These are phyloP conservation scores for Lobosporangium transversale DNA, from an alignment of 192 early-diverging fungal species.

Conservation along the genomic window DNA sequence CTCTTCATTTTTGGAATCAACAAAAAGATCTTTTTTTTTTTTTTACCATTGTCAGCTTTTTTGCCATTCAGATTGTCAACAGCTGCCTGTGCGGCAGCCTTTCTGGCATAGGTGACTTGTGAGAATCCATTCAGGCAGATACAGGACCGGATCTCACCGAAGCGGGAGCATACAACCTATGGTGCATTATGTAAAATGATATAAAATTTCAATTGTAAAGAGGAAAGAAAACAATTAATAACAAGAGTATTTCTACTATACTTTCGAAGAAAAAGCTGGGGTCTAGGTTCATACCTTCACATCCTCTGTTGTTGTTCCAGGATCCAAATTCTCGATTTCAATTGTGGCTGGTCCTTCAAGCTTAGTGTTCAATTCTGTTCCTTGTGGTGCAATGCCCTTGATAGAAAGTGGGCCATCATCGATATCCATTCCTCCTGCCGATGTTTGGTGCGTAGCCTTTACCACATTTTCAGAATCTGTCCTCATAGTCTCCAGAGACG, in stretches of 20 bases:
- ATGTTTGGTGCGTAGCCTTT: background rate
- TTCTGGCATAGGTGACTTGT: constrained; percentile 42
- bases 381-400: constrained; percentile 9
- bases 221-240: background rate
- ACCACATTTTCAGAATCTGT: background rate
- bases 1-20: no score
- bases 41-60: constrained; percentile 38
- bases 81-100: constrained; percentile 31
- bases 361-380: background rate
- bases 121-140: constrained; percentile 38
- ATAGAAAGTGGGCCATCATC: constrained; percentile 14
- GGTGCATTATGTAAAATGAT: background rate
- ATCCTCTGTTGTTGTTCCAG: constrained; percentile 48
- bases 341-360: constrained; percentile 26
- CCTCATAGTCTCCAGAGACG: background rate
- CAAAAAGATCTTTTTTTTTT: background rate
- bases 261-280: no score
- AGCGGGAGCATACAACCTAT: constrained; percentile 45
- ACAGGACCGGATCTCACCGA: constrained; percentile 45
- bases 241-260: background rate
- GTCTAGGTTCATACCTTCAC: constrained; percentile 20
- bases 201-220: background rate
- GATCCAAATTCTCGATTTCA: constrained; percentile 47
- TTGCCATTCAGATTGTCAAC: constrained; percentile 40
- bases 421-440: constrained; percentile 1